These are phyloP conservation scores for Phytopythium vexans DNA, from an alignment of 352 stramenopile genomes.

Conservation along the genomic window DNA sequence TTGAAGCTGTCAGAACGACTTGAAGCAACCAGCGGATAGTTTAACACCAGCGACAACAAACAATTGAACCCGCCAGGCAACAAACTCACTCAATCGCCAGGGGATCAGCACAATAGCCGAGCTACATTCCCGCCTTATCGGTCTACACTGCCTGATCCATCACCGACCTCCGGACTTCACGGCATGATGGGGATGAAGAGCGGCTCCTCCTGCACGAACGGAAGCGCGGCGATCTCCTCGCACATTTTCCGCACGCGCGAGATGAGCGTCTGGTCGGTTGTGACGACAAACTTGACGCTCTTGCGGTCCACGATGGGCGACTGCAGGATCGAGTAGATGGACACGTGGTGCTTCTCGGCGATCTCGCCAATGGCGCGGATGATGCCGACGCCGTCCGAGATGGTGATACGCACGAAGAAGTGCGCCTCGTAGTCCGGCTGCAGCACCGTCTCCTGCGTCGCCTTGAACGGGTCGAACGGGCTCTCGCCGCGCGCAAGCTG, in stretches of 20 bases:
- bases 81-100: too few species aligned
- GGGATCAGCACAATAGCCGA: too few species aligned
- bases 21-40: too few species aligned
- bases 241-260: slow-evolving; percentile 88
- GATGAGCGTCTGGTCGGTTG: slow-evolving; percentile 91
- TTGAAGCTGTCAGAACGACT: too few species aligned
- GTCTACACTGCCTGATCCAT: too few species aligned
- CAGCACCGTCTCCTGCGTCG: slow-evolving; percentile 47
- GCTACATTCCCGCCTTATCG: too few species aligned
- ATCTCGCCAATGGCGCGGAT: slow-evolving; percentile 93
- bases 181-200: slow-evolving; percentile 78
- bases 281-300: slow-evolving; percentile 96
- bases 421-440: slow-evolving; percentile 90
- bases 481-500: slow-evolving; percentile 87
- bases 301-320: slow-evolving; percentile 91
- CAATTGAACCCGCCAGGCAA: too few species aligned
- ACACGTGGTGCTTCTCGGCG: slow-evolving; percentile 93
- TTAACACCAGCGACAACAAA: too few species aligned
- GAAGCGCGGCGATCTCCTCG: slow-evolving; percentile 84
- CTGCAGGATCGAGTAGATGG: slow-evolving; percentile 97
- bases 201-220: slow-evolving; percentile 83
- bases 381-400: slow-evolving; percentile 92
- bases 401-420: slow-evolving; percentile 96
- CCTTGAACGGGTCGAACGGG: slow-evolving; percentile 86
- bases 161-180: too few species aligned